Conservation (phyloP, 352 stramenopile genomes). For the Pythium oligandrum region DNA sequence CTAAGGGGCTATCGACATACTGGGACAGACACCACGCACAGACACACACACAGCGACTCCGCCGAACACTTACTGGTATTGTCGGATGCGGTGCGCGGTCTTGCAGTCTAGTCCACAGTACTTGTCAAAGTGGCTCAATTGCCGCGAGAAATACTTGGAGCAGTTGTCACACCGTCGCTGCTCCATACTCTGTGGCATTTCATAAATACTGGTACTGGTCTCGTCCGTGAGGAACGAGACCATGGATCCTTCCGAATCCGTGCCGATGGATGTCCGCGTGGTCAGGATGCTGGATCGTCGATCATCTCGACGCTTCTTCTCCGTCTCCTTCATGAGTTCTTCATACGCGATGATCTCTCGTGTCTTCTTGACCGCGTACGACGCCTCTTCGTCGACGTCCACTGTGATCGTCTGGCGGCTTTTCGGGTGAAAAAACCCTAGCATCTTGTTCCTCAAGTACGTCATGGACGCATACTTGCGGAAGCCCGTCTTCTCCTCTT, state of each 20-base stretch:
- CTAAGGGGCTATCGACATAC: too few species aligned
- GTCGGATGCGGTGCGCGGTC: slow-evolving; percentile 47
- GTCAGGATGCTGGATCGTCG: slow-evolving; percentile 17
- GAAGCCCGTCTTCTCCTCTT: slow-evolving; percentile 33
- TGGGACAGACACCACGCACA: too few species aligned
- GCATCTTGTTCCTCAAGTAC: slow-evolving; percentile 54
- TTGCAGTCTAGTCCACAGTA: slow-evolving; percentile 74
- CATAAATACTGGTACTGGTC: slow-evolving; percentile 17
- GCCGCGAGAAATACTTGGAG: slow-evolving; percentile 69
- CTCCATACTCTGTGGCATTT: slow-evolving; percentile 45
- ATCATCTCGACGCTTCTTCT: slow-evolving; percentile 8
- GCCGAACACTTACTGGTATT: slow-evolving; percentile 19
- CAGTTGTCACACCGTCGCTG: slow-evolving; percentile 77
- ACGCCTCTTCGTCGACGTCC: slow-evolving; percentile 49
- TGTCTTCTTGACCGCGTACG: slow-evolving; percentile 6
- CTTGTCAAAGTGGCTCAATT: slow-evolving; percentile 58
- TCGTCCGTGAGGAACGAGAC: slow-evolving; percentile 15
- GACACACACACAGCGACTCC: not conserved
- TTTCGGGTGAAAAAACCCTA: slow-evolving; percentile 42
- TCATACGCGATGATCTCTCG: slow-evolving; percentile 49
- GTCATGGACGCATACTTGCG: slow-evolving; percentile 57
- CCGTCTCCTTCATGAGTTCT: slow-evolving; percentile 17
- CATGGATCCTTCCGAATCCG: slow-evolving; percentile 15
- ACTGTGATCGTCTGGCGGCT: slow-evolving; percentile 55
- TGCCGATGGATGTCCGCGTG: slow-evolving; percentile 14